Evolutionary conservation across 169 alveolate species (phyloP).

Genomic region (Eimeria necatrix): DNA sequence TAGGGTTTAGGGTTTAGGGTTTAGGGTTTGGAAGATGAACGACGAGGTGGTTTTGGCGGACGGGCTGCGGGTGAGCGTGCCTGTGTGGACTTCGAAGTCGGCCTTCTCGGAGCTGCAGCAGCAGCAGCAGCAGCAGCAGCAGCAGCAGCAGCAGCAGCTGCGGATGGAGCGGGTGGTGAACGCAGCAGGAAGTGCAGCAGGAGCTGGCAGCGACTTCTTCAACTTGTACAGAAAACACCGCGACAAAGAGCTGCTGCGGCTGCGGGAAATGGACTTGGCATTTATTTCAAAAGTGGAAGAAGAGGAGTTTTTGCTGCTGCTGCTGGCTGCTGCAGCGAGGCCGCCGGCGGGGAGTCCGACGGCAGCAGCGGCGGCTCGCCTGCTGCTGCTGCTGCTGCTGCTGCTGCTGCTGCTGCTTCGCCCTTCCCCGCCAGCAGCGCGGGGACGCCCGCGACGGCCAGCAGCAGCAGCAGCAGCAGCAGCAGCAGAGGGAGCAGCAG

Average conservation of each 20-base stretch:
- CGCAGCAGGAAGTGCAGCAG: conserved; percentile 68
- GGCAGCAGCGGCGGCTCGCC: background rate
- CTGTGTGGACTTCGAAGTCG: background rate
- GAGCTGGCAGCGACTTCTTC: conserved; percentile 76
- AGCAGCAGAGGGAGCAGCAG: background rate
- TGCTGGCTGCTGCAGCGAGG: background rate
- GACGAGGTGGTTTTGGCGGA: background rate
- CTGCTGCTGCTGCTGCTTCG: background rate
- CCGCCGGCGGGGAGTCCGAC: background rate
- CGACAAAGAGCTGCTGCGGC: conserved; percentile 50
- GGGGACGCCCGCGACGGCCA: background rate
- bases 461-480: conserved; percentile 70
- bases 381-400: background rate
- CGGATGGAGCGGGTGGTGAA: conserved; percentile 45
- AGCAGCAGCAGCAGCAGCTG: background rate
- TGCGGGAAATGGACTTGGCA: conserved; percentile 42
- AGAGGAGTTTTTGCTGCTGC: background rate
- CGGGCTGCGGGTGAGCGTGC: background rate
- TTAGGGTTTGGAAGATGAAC: conserved; percentile 15
- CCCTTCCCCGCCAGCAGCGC: background rate
- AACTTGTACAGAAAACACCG: conserved; percentile 22
- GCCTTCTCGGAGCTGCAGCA: background rate
- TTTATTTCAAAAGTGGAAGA: background rate
- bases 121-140: background rate
- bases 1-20: conserved; percentile 38